Conservation (phyloP, 768 basidiomycete genomes). For the Suillus fuscotomentosus region DNA sequence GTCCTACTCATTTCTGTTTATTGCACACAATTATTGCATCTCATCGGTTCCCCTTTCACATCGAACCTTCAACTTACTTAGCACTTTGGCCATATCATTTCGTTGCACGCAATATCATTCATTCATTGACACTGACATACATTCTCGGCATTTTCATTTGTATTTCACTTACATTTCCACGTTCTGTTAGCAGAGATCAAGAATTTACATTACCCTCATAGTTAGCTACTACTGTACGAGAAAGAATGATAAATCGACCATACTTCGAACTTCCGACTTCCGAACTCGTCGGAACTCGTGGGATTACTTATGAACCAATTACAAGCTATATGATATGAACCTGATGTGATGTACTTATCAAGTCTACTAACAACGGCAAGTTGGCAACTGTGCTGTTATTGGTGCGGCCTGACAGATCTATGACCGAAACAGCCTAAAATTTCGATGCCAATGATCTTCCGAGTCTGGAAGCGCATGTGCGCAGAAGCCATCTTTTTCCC, state of each 20-base stretch:
- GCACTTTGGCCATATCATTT: conserved; percentile 25
- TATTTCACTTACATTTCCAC: conserved; percentile 33
- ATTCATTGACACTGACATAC: conserved; percentile 36
- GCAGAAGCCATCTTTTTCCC: conserved; percentile 11
- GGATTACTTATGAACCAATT: background rate
- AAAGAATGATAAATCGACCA: background rate
- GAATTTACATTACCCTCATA: conserved; percentile 30
- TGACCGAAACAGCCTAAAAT: conserved; percentile 7
- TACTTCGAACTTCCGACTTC: background rate
- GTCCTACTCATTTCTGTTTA: conserved; percentile 25
- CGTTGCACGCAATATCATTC: conserved; percentile 23
- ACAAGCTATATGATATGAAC: background rate
- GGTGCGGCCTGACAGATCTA: conserved; percentile 5
- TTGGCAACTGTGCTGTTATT: background rate
- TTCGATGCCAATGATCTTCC: conserved; percentile 6
- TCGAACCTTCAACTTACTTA: conserved; percentile 9
- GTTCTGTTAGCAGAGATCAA: conserved; percentile 15
- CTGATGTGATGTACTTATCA: background rate
- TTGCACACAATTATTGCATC: conserved; percentile 27
- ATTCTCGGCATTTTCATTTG: conserved; percentile 33
- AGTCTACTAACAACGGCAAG: background rate
- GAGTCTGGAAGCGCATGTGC: background rate
- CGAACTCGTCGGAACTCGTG: conserved; percentile 8
- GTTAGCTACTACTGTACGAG: conserved; percentile 1
- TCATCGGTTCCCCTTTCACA: conserved; percentile 13